A percentile compares a stretch with the other conserved stretches of the same genome.
phyloP scores from a whole-genome alignment of 108 stramenopile species.

The Conticribra guillardii region DNA sequence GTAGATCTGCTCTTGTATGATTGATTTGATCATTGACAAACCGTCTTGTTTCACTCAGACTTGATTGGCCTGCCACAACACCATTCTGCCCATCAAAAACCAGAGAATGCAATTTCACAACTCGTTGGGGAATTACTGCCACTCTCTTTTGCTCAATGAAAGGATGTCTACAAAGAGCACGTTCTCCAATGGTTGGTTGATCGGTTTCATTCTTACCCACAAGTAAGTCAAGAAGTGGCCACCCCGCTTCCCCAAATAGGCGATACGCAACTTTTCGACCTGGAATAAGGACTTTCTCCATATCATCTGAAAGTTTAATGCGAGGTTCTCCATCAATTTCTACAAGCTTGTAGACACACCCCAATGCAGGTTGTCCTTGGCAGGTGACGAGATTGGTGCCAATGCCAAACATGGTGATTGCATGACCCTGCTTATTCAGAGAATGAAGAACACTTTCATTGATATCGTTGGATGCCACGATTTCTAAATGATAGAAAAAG shows the following conservation, averaged over 20 bases:
- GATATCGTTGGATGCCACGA: constrained; percentile 98
- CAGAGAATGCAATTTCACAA: constrained; percentile 73
- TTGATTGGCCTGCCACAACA: constrained; percentile 26
- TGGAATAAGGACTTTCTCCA: constrained; percentile 89
- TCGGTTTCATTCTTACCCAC: constrained; percentile 62
- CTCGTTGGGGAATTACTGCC: constrained; percentile 78
- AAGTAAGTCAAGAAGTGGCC: constrained; percentile 90
- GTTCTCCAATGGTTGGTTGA: constrained; percentile 63
- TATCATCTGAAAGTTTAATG: constrained; percentile 93
- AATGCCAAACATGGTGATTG: constrained; percentile 97
- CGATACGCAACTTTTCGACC: constrained; percentile 90
- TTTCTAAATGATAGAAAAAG: constrained; percentile 76
- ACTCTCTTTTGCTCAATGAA: constrained; percentile 85
- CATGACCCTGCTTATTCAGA: constrained; percentile 84
- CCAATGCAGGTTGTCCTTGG: constrained; percentile 98
- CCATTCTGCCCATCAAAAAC: constrained; percentile 85
- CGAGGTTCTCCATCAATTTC: constrained; percentile 85
- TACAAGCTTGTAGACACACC: constrained; percentile 97
- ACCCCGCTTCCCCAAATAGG: constrained; percentile 72
- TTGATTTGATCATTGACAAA: constrained; percentile 64
- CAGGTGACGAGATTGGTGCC: constrained; percentile 99
- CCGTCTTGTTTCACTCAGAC: constrained; percentile 43
- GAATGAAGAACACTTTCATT: constrained; percentile 89
- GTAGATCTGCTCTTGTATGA: constrained; percentile 76
- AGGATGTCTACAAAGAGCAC: constrained; percentile 89